Percentiles rank a stretch among this genome's conserved stretches.
Evolutionary conservation across 1,284 basidiomycete genomes (phyloP).

Genomic region (Entoloma clypeatum): DNA sequence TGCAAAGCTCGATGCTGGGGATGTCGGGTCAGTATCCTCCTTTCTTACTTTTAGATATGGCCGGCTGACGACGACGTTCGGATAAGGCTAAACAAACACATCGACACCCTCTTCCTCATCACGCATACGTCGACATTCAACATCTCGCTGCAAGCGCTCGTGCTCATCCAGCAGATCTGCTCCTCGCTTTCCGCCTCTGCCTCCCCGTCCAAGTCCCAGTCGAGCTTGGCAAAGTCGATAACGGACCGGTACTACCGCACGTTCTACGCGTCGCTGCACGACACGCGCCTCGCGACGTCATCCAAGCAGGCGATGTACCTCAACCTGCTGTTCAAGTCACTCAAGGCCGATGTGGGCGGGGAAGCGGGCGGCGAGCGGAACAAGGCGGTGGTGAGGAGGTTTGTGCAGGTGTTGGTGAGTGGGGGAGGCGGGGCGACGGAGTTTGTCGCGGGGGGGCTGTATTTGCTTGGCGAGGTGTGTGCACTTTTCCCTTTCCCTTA

Average conservation of each 20-base stretch:
- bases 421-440: constrained; percentile 75
- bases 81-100: constrained; percentile 77
- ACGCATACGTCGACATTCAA: constrained; percentile 96
- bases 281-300: constrained; percentile 76
- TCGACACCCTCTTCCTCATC: constrained; percentile 93
- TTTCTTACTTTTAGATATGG: neutral
- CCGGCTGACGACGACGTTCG: constrained; percentile 9
- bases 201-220: constrained; percentile 34
- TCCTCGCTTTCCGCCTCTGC: constrained; percentile 43
- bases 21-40: constrained; percentile 41
- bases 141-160: constrained; percentile 90
- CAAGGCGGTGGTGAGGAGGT: constrained; percentile 82
- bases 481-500: neutral
- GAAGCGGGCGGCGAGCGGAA: constrained; percentile 48
- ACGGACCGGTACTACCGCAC: constrained; percentile 88
- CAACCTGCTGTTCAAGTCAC: constrained; percentile 90
- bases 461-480: constrained; percentile 68
- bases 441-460: constrained; percentile 88
- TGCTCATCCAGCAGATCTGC: constrained; percentile 87
- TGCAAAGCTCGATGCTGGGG: constrained; percentile 66
- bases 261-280: constrained; percentile 86
- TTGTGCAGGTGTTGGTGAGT: constrained; percentile 78
- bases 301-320: constrained; percentile 98
- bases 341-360: constrained; percentile 77
- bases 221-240: constrained; percentile 51